Evolutionary conservation across 2,329 filamentous ascomycete species (phyloP), one percentile per base, ranked within the genome.

Genomic region (Macrophomina tecta): DNA sequence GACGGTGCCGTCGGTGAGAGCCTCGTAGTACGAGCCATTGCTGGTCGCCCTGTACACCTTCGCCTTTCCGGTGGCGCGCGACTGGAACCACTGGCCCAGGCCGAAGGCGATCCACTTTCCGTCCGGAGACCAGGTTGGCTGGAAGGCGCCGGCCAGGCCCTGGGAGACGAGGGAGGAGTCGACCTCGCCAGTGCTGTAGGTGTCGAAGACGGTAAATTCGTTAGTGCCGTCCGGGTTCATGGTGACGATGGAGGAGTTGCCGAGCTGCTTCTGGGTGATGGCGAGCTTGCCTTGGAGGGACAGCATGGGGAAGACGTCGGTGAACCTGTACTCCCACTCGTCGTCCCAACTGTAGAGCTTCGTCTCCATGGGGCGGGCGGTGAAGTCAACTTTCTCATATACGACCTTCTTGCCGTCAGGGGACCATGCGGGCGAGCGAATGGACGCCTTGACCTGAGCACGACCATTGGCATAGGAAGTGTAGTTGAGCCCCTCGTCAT

Each of bases 291-390:
- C 70, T 60, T 74, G 69, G 2, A 70, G 62, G 8, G 70, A 72
- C 16, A 78, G 68, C 52, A 75, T 70, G 0, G 81, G 80, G 70
- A 82, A 82, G 3, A 82, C 78, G 63, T 82, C 80, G 52, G 75
- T 81, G 73, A 80, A 80, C 23, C 78, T 76, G 67, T 82, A 82
- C 5, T 82, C 80, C 76, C 76, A 82, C 4, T 80, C 76, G 6
- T 49, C 42, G 49, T 82, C 77, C 74, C 75, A 82, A 68, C 74
- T 77, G 68, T 77, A 82, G 5, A 82, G 72, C 49, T 72, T 49
- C 69, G 79, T 78, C 11, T 77, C 76, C 62, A 77, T 73, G 0
- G 76, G 69, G 4, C 79, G 79, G 9, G 72, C 69, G 4, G 72
- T 68, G 72, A 74, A 79, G 16, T 60, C 68, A 1, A 71, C 68